A percentile compares a stretch with the other conserved stretches of the same genome.
These are phyloP conservation scores for Avena atlantica DNA, from an alignment of 176 grass and related monocot genomes.

Conservation along the genomic window DNA sequence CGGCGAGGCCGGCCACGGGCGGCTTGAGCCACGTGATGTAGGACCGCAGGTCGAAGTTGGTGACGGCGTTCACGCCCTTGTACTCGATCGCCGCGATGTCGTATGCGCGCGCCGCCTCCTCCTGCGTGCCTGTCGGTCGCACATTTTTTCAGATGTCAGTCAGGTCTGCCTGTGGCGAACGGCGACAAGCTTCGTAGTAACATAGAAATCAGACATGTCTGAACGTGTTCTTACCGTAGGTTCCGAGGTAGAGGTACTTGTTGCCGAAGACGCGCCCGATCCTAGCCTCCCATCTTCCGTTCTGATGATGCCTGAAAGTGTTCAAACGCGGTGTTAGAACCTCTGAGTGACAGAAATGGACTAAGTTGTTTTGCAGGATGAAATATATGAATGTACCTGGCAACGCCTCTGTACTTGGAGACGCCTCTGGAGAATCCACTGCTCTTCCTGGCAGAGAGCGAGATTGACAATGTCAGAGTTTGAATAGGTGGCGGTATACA, in stretches of 20 bases:
- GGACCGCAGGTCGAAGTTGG: constrained; percentile 74
- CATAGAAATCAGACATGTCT: too few species aligned
- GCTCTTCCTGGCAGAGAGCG: constrained; percentile 54
- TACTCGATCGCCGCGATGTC: constrained; percentile 85
- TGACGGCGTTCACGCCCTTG: constrained; percentile 71
- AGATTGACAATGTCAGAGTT: neutral
- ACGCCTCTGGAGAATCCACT: constrained; percentile 75
- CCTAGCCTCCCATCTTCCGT: constrained; percentile 81
- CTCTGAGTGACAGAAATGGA: neutral
- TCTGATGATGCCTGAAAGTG: constrained; percentile 67
- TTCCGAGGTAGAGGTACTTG: constrained; percentile 81
- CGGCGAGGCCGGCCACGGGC: neutral
- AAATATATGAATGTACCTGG: constrained; percentile 47
- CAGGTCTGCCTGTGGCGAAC: neutral
- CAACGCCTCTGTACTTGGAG: constrained; percentile 79
- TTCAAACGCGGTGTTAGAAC: neutral
- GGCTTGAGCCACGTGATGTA: constrained; percentile 83
- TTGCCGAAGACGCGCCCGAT: constrained; percentile 74
- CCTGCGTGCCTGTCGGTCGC: constrained; percentile 53
- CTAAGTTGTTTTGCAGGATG: neutral
- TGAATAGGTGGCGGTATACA: neutral
- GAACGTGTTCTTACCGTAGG: constrained; percentile 35
- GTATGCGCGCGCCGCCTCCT: constrained; percentile 66
- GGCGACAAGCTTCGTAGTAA: neutral
- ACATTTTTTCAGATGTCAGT: neutral